These are phyloP conservation scores for Nematocida sp. DNA, from an alignment of 371 early-diverging fungal species.

Conservation along the genomic window DNA sequence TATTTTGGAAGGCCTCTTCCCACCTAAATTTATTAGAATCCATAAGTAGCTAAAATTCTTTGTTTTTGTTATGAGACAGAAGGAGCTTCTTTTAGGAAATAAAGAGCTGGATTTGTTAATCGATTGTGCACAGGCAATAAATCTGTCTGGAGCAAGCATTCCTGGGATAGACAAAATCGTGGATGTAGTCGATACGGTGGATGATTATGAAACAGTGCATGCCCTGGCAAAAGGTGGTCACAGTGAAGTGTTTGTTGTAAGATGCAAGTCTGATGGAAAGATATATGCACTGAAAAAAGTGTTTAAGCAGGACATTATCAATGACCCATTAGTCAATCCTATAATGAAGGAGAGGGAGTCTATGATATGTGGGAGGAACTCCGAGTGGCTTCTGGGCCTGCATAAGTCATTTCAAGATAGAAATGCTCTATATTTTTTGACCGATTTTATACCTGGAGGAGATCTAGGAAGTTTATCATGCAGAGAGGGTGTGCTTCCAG, in stretches of 20 bases:
- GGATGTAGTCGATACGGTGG: neutral
- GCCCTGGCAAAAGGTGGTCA: slow-evolving; percentile 84
- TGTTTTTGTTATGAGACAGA: slow-evolving; percentile 53
- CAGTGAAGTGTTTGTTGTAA: slow-evolving; percentile 75
- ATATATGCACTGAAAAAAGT: slow-evolving; percentile 92
- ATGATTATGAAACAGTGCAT: slow-evolving; percentile 80
- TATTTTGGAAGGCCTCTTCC: slow-evolving; percentile 54
- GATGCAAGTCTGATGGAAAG: slow-evolving; percentile 73
- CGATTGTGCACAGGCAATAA: slow-evolving; percentile 40
- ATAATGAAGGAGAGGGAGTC: slow-evolving; percentile 49
- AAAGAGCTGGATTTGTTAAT: slow-evolving; percentile 26
- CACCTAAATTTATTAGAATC: slow-evolving; percentile 36
- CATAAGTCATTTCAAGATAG: slow-evolving; percentile 75
- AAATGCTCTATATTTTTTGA: slow-evolving; percentile 73
- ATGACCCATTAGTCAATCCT: slow-evolving; percentile 51
- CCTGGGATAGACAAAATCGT: slow-evolving; percentile 16
- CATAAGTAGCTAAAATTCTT: slow-evolving; percentile 50
- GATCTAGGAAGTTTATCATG: slow-evolving; percentile 76
- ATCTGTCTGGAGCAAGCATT: neutral
- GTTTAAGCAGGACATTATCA: slow-evolving; percentile 72
- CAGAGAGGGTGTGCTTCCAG: slow-evolving; percentile 71
- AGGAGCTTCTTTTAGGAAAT: slow-evolving; percentile 24
- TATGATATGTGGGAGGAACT: slow-evolving; percentile 39
- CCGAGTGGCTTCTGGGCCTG: slow-evolving; percentile 71
- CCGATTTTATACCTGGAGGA: slow-evolving; percentile 84